These are phyloP conservation scores for Talinum fruticosum DNA, from an alignment of 148 eudicot genomes.

Conservation along the genomic window DNA sequence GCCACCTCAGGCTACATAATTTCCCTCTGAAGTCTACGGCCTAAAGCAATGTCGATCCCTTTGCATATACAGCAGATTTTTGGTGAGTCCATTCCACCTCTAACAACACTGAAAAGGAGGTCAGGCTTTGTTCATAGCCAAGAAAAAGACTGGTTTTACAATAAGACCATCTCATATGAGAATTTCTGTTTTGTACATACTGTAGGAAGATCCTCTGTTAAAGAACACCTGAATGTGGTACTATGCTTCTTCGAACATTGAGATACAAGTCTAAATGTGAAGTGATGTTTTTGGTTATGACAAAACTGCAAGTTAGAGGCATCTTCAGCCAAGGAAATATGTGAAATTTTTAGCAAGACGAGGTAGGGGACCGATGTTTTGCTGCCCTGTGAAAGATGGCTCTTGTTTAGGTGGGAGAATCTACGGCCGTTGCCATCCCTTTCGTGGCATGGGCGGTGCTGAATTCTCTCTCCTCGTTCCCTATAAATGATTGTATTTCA, in stretches of 20 bases:
- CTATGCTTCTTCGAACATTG: neutral
- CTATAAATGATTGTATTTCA: neutral
- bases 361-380: neutral
- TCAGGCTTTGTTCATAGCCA: neutral
- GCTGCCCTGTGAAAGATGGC: neutral
- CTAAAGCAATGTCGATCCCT: neutral
- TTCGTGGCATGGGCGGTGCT: neutral
- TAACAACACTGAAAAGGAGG: neutral
- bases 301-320: neutral
- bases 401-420: neutral
- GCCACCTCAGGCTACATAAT: constrained; percentile 19
- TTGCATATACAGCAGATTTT: too few relatives aligned
- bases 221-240: neutral
- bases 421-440: neutral
- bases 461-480: neutral
- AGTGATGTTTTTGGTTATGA: neutral
- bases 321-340: neutral
- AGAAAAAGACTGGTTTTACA: neutral
- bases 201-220: neutral
- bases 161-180: neutral
- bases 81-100: too few relatives aligned
- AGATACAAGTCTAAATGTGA: neutral
- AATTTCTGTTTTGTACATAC: neutral
- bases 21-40: neutral
- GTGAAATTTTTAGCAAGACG: neutral